Percentiles rank a stretch among this genome's conserved stretches.
phyloP scores from a whole-genome alignment of 1,284 basidiomycete genomes.

The Cutaneotrichosporon daszewskae region DNA sequence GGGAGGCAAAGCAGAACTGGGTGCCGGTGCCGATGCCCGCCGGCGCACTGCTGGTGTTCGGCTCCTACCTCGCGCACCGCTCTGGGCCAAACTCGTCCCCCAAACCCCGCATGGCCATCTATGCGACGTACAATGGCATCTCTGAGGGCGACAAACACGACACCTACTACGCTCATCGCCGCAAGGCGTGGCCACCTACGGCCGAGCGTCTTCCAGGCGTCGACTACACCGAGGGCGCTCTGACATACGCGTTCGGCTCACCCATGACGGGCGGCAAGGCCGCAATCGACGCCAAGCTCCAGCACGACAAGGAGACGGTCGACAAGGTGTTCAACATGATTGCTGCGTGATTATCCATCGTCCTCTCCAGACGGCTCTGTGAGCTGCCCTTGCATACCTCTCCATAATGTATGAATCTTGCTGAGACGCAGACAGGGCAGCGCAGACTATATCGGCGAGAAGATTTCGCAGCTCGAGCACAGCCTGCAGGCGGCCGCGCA shows the following conservation, averaged over 20 bases:
- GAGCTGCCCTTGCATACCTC: too few relatives aligned
- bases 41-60: conserved; percentile 36
- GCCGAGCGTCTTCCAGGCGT: conserved; percentile 28
- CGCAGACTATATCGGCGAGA: conserved; percentile 30
- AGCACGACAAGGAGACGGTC: conserved; percentile 6
- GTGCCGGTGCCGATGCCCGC: conserved; percentile 33
- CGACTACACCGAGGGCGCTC: conserved; percentile 32
- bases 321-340: conserved; percentile 17
- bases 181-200: conserved; percentile 35
- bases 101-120: conserved; percentile 32
- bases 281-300: conserved; percentile 14
- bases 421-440: conserved; percentile 21
- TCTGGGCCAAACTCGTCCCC: conserved; percentile 33
- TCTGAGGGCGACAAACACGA: conserved; percentile 38
- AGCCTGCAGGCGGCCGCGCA: conserved; percentile 32
- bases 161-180: conserved; percentile 35
- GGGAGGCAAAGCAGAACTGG: conserved; percentile 32
- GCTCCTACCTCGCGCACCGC: conserved; percentile 38
- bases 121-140: conserved; percentile 37
- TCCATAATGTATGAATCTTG: background rate
- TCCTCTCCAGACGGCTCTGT: too few relatives aligned
- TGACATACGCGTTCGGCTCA: conserved; percentile 22
- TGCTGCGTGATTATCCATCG: conserved; percentile 15
- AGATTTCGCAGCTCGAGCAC: conserved; percentile 30
- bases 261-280: conserved; percentile 26